phyloP scores from a whole-genome alignment of 441 rosid species.

The Gossypium davidsonii region DNA sequence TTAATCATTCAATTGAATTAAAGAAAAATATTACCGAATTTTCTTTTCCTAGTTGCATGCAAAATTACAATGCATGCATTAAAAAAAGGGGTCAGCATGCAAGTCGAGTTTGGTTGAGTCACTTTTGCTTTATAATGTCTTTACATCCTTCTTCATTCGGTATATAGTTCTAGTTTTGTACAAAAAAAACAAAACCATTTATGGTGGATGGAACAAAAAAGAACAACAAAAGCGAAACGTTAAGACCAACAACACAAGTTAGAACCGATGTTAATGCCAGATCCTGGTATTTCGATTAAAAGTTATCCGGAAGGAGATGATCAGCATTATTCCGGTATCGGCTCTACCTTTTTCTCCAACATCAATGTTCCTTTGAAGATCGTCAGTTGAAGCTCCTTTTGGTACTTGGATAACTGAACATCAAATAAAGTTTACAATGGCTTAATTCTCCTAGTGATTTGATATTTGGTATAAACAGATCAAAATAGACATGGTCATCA shows the following conservation, averaged over 20 bases:
- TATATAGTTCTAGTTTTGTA: not conserved
- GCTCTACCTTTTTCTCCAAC: conserved; percentile 73
- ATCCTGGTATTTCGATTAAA: not conserved
- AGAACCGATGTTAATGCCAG: not conserved
- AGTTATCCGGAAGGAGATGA: not conserved
- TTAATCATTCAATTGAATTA: not conserved
- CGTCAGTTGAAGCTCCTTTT: conserved; percentile 67
- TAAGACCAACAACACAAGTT: not conserved
- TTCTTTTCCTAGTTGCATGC: not conserved
- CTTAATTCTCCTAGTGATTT: not conserved
- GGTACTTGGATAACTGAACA: conserved; percentile 56
- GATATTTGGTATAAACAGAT: not conserved
- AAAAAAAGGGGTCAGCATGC: not conserved
- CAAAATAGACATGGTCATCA: not conserved
- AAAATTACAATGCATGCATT: not conserved
- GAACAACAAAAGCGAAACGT: conserved; percentile 2
- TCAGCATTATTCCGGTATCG: conserved; percentile 18
- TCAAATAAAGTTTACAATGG: not conserved
- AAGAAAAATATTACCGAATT: not conserved
- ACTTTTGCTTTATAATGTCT: not conserved
- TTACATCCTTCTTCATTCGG: not conserved
- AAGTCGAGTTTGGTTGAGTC: not conserved
- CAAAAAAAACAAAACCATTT: not conserved
- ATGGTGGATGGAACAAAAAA: not conserved
- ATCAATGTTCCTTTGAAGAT: conserved; percentile 79